These are phyloP conservation scores for Rhodofomes roseus DNA, from an alignment of 1,284 basidiomycete genomes.

Conservation along the genomic window DNA sequence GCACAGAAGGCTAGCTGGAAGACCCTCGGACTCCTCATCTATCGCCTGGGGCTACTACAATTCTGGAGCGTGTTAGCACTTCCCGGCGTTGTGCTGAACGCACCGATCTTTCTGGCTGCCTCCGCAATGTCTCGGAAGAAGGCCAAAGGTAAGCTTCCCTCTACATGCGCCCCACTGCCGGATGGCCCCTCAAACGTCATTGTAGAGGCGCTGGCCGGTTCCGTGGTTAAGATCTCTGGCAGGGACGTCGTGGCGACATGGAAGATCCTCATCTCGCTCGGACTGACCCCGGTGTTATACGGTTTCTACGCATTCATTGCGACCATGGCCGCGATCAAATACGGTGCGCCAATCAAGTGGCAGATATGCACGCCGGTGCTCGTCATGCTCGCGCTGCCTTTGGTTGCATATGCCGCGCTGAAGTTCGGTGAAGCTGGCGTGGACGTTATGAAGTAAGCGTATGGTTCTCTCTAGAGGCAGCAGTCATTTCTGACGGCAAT, in stretches of 20 bases:
- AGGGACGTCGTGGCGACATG: slow-evolving; percentile 98
- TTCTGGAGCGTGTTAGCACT: slow-evolving; percentile 88
- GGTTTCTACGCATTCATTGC: slow-evolving; percentile 80
- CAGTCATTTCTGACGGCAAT: not conserved
- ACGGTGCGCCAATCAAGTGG: slow-evolving; percentile 61
- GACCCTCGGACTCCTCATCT: slow-evolving; percentile 80
- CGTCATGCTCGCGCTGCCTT: slow-evolving; percentile 75
- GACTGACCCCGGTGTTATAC: slow-evolving; percentile 88
- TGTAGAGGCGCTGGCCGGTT: slow-evolving; percentile 95
- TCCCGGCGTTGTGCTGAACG: slow-evolving; percentile 93
- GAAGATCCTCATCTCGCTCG: slow-evolving; percentile 96
- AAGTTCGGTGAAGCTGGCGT: slow-evolving; percentile 99
- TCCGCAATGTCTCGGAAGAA: slow-evolving; percentile 87
- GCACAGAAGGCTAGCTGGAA: slow-evolving; percentile 88
- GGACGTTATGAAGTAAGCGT: slow-evolving; percentile 90
- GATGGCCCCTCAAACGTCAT: not conserved
- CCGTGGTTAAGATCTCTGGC: slow-evolving; percentile 93
- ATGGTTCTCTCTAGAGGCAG: slow-evolving; percentile 33
- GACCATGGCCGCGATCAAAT: slow-evolving; percentile 72
- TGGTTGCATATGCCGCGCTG: slow-evolving; percentile 91
- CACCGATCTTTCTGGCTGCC: slow-evolving; percentile 93
- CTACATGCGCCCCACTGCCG: not conserved
- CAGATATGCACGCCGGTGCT: slow-evolving; percentile 80
- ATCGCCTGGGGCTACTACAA: slow-evolving; percentile 78
- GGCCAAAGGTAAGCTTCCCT: slow-evolving; percentile 73